These are phyloP conservation scores for Artomyces pyxidatus DNA, from an alignment of 768 basidiomycete species.

Conservation along the genomic window DNA sequence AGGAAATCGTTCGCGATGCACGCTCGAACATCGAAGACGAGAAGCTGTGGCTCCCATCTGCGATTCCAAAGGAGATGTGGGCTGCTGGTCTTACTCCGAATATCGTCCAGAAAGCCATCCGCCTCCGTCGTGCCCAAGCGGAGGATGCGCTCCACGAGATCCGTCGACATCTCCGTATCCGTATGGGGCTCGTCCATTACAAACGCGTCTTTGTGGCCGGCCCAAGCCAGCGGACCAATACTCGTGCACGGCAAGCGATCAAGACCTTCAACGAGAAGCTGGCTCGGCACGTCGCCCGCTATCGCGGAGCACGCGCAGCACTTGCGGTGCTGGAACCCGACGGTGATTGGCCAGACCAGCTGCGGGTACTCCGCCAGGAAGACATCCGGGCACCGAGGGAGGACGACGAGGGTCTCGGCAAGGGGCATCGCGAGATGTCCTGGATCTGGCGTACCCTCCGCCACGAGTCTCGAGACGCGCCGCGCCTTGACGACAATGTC, in stretches of 20 bases:
- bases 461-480: neutral
- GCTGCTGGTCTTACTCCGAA: neutral
- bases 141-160: constrained; percentile 5
- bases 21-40: neutral
- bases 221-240: constrained; percentile 1
- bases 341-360: too few species aligned
- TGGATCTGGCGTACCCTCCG: constrained; percentile 4
- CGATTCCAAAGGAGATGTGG: neutral
- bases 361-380: too few species aligned
- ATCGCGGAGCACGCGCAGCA: constrained; percentile 2
- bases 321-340: constrained; percentile 1
- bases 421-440: neutral
- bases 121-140: constrained; percentile 3
- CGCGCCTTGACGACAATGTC: neutral
- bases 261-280: neutral
- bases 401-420: neutral
- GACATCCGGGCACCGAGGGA: neutral
- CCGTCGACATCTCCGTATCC: neutral
- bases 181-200: neutral
- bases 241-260: neutral
- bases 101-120: neutral
- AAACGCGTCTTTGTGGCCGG: neutral
- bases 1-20: neutral
- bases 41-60: constrained; percentile 2
- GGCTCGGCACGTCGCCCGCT: neutral